Conservation (phyloP, 192 early-diverging fungal genomes). For the Lunasporangiospora selenospora region DNA sequence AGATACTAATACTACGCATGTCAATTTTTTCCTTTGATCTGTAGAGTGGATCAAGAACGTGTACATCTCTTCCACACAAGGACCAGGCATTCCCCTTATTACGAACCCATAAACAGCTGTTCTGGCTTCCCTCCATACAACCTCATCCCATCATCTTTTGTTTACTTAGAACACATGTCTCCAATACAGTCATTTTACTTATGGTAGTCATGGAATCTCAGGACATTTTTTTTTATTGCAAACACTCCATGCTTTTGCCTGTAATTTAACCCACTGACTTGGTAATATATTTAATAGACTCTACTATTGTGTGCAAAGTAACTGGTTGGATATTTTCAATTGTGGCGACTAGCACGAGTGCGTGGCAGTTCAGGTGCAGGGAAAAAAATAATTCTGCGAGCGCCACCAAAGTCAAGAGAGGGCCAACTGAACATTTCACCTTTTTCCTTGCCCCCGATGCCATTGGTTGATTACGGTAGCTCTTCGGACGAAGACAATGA, state of each 20-base stretch:
- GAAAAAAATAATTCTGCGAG: no score
- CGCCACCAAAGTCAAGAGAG: no score
- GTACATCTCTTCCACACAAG: constrained; percentile 71
- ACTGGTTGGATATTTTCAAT: no score
- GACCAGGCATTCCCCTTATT: constrained; percentile 68
- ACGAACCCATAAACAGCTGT: constrained; percentile 53
- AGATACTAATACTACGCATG: neutral
- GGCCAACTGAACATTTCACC: no score
- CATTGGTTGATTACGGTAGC: constrained; percentile 33
- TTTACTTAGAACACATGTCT: neutral
- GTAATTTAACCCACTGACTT: no score
- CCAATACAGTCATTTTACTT: neutral
- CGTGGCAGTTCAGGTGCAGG: no score
- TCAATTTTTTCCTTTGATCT: neutral
- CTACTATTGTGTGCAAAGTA: no score
- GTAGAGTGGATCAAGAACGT: constrained; percentile 66
- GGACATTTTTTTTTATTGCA: no score
- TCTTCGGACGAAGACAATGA: constrained; percentile 36
- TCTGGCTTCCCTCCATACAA: neutral
- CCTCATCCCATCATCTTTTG: neutral
- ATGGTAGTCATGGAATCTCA: no score
- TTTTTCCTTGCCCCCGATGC: neutral
- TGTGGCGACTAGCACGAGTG: no score
- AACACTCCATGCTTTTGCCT: no score
- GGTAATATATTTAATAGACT: no score